These are phyloP conservation scores for Fusarium torulosum DNA, from an alignment of 2,329 filamentous ascomycete species.

Conservation along the genomic window DNA sequence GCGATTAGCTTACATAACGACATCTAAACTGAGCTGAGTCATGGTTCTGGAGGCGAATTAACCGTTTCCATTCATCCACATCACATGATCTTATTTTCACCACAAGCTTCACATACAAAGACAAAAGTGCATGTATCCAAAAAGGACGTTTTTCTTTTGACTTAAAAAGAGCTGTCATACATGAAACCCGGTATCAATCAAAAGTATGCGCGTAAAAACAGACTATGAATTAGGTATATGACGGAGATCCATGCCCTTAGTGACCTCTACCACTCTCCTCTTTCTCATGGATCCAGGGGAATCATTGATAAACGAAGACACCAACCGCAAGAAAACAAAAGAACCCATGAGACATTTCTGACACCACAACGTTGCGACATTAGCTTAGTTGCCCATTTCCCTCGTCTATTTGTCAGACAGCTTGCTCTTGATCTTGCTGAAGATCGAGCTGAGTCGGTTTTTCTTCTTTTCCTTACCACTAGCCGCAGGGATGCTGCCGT, in stretches of 20 bases:
- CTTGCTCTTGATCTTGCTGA: slow-evolving; percentile 68
- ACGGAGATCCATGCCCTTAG: slow-evolving; percentile 51
- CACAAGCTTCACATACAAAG: not conserved
- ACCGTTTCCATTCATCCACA: not conserved
- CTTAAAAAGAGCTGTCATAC: slow-evolving; percentile 40
- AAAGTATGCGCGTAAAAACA: slow-evolving; percentile 43
- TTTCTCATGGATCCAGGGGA: slow-evolving; percentile 54
- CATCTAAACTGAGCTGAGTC: slow-evolving; percentile 42
- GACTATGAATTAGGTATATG: slow-evolving; percentile 55
- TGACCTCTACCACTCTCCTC: slow-evolving; percentile 49
- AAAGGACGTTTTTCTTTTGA: slow-evolving; percentile 29
- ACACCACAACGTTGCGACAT: slow-evolving; percentile 44
- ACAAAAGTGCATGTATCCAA: slow-evolving; percentile 22
- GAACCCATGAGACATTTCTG: slow-evolving; percentile 41
- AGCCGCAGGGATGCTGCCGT: slow-evolving; percentile 36
- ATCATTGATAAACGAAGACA: slow-evolving; percentile 57
- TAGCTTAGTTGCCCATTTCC: slow-evolving; percentile 39
- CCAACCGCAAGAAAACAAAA: slow-evolving; percentile 52
- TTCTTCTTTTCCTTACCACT: slow-evolving; percentile 74
- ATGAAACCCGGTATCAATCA: slow-evolving; percentile 46
- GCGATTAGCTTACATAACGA: slow-evolving; percentile 14
- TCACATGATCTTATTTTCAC: slow-evolving; percentile 18
- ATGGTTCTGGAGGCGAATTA: slow-evolving; percentile 12
- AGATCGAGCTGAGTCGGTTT: slow-evolving; percentile 72
- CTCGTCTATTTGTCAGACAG: slow-evolving; percentile 52